A percentile compares a stretch with the other conserved stretches of the same genome.
These are phyloP conservation scores for Arachnomyces sp. DNA, from an alignment of 2,329 filamentous ascomycete species.

Conservation along the genomic window DNA sequence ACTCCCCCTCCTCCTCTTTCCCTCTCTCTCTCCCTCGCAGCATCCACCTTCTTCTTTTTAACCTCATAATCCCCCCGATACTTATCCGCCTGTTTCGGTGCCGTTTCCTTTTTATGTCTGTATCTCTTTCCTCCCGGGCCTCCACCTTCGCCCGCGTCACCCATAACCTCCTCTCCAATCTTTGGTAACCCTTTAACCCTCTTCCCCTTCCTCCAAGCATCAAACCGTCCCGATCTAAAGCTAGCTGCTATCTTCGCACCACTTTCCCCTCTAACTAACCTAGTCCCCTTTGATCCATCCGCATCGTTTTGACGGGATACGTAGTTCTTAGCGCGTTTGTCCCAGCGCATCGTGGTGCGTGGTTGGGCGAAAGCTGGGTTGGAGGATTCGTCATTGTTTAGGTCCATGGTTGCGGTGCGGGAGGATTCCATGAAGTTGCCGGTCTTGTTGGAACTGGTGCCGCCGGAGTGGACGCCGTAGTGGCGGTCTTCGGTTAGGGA, in stretches of 20 bases:
- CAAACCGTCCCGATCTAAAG: slow-evolving; percentile 90
- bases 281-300: slow-evolving; percentile 72
- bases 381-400: slow-evolving; percentile 77
- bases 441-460: too few species aligned
- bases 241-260: slow-evolving; percentile 92
- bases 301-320: slow-evolving; percentile 87
- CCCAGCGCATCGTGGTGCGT: slow-evolving; percentile 79
- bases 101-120: slow-evolving; percentile 79
- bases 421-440: slow-evolving; percentile 77
- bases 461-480: slow-evolving; percentile 85
- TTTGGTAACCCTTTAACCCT: slow-evolving; percentile 70
- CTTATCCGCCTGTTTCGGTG: slow-evolving; percentile 89
- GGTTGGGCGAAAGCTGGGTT: slow-evolving; percentile 68
- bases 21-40: slow-evolving; percentile 64
- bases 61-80: slow-evolving; percentile 83
- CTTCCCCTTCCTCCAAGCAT: slow-evolving; percentile 83
- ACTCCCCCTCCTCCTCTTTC: slow-evolving; percentile 22
- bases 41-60: slow-evolving; percentile 81
- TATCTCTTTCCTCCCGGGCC: slow-evolving; percentile 52
- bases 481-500: slow-evolving; percentile 83
- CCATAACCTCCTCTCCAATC: slow-evolving; percentile 57
- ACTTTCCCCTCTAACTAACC: slow-evolving; percentile 78
- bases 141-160: slow-evolving; percentile 23
- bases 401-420: slow-evolving; percentile 82
- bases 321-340: slow-evolving; percentile 94